Evolutionary conservation across 345 rosid genomes (phyloP).

Genomic region (Melaleuca alternifolia): DNA sequence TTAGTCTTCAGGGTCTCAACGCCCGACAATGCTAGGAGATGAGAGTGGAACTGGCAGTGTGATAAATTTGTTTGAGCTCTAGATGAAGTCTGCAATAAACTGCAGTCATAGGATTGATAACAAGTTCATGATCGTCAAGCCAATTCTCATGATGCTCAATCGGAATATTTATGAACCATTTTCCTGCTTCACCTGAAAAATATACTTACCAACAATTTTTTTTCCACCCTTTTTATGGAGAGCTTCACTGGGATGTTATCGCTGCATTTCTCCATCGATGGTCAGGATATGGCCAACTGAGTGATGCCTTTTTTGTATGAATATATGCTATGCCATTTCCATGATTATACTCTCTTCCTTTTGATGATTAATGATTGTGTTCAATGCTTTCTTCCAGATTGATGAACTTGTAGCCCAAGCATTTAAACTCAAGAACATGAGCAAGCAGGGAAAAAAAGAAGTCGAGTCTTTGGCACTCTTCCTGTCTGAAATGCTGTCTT

Average conservation of each 20-base stretch:
- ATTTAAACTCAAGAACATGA: slow-evolving; percentile 21
- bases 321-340: neutral
- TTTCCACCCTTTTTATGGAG: neutral
- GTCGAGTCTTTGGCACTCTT: slow-evolving; percentile 41
- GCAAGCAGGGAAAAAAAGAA: slow-evolving; percentile 45
- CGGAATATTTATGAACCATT: neutral
- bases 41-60: neutral
- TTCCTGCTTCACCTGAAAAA: neutral
- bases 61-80: neutral
- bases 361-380: neutral
- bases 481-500: slow-evolving; percentile 50
- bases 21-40: neutral
- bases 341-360: neutral
- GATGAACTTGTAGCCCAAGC: slow-evolving; percentile 81
- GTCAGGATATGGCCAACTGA: neutral
- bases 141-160: neutral
- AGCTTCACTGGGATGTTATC: neutral
- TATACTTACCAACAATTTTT: neutral
- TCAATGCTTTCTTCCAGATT: slow-evolving; percentile 26
- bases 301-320: neutral
- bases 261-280: neutral
- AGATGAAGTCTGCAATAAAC: neutral
- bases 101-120: neutral
- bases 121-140: neutral
- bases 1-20: neutral